These are phyloP conservation scores for Phytophthora kernoviae DNA, from an alignment of 352 stramenopile genomes.

Conservation along the genomic window DNA sequence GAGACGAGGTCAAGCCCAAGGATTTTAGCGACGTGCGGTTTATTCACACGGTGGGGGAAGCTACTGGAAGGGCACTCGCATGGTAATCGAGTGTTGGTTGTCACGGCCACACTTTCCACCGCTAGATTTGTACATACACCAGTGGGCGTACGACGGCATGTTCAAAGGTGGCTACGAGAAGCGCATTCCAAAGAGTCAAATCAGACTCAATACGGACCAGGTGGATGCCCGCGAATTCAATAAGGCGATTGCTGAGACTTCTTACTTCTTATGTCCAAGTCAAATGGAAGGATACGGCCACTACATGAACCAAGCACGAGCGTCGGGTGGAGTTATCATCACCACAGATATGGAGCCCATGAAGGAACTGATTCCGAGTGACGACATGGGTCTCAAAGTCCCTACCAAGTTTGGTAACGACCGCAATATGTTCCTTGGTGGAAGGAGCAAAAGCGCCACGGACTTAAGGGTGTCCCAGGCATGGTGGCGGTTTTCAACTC, in stretches of 20 bases:
- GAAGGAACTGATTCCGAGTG: slow-evolving; percentile 55
- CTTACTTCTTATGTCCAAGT: slow-evolving; percentile 70
- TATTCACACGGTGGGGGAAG: slow-evolving; percentile 43
- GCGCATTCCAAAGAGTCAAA: slow-evolving; percentile 39
- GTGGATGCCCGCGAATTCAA: slow-evolving; percentile 42
- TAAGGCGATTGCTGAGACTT: slow-evolving; percentile 43
- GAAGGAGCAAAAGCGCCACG: slow-evolving; percentile 32
- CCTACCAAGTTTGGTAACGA: slow-evolving; percentile 8
- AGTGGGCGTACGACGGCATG: slow-evolving; percentile 43
- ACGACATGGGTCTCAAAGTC: slow-evolving; percentile 45
- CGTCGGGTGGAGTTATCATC: slow-evolving; percentile 53
- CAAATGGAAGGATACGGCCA: slow-evolving; percentile 66
- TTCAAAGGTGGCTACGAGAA: slow-evolving; percentile 38
- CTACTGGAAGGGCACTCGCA: slow-evolving; percentile 54
- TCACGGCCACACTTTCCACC: slow-evolving; percentile 46
- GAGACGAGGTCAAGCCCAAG: slow-evolving; percentile 32
- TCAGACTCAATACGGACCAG: slow-evolving; percentile 33
- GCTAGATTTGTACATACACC: slow-evolving; percentile 56
- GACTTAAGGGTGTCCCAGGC: slow-evolving; percentile 33
- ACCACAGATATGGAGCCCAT: slow-evolving; percentile 58
- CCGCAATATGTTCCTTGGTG: slow-evolving; percentile 53
- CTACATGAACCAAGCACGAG: slow-evolving; percentile 73
- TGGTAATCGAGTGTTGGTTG: slow-evolving; percentile 68
- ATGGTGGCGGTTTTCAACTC: slow-evolving; percentile 45
- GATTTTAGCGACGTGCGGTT: slow-evolving; percentile 46